Evolutionary conservation across 2,329 filamentous ascomycete genomes (phyloP), one percentile per base, ranked within the genome.

Genomic region (Diaporthe amygdali): DNA sequence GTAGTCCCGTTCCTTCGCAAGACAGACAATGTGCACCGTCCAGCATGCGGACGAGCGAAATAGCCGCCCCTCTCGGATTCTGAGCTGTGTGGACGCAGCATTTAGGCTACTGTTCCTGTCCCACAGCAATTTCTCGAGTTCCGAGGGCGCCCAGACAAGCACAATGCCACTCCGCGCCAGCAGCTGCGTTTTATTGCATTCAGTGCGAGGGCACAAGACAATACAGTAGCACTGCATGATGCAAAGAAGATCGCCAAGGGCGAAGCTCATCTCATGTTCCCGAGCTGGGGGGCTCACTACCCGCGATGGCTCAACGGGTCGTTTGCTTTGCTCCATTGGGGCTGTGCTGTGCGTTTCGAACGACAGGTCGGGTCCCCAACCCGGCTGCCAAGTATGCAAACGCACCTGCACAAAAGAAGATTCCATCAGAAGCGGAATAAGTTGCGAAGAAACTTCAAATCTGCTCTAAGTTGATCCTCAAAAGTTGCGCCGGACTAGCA

Each of bases 201-300:
- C 27, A 63, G 41, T 34, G n/a, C 20, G 39, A 47, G 14, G n/a
- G 30, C 14, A 37, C 44, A 37, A 49, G 30, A 41, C 37, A 64
- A 49, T 34, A 49, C 20, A 34, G n/a, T 64, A 64, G 41, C 59
- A 64, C n/a, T 49, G 59, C 59, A 64, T 64, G n/a, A 64, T 47
- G 59, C 44, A 64, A 37, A 64, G 44, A 49, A 49, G 39, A 61
- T 22, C 27, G 59, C 59, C 44, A 64, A 64, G 59, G 22, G 44
- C 47, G 30, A 49, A 64, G 27, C 41, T 64, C 44, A 64, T 64
- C 59, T 49, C 14, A 64, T 64, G 41, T 64, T 37, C 20, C 59
- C 59, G 30, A 34, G 56, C 17, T 37, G 22, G n/a, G 22, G 37
- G n/a, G 52, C 27, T 15, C 25, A 17, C 25, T 5, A 15, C 25